Base-by-base conservation (phyloP, 495 filamentous ascomycete species). In the Aspergillus funiculosus region DNA sequence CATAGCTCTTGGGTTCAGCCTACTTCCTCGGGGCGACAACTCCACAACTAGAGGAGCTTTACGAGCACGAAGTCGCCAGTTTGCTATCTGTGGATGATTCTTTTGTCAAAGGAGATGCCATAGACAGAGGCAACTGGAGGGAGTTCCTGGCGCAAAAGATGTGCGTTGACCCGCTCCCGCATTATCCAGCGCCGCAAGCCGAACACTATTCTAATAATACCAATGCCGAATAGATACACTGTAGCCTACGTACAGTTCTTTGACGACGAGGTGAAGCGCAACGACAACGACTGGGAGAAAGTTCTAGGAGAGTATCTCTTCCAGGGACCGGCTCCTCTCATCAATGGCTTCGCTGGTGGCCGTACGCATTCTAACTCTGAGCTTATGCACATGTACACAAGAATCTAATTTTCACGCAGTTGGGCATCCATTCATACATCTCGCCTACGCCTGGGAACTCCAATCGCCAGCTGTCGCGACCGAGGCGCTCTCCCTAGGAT, bases 241-340 rank as follows among this genome's bases (percentile, higher is more conserved):
- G 67, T 85, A 10, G 85, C 85, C 11, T 94, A 79, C 53, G 62
- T 91, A 21, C 84, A 92, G 59, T 94, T 87, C 58, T 94, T 89
- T 55, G 87, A 92, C 54, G 86, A 92, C 54, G 72, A 82, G 44
- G 60, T 92, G 30, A 82, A 80, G 10, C 37, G 45, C 7, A 72
- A 78, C 47, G 70, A 76, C 14, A 90, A 90, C 56, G 74, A 87
- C 61, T 94, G 88, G 88, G 83, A 79, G 58, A 67, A 64, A 19
- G 72, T 89, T 6, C 64, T 89, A 1, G 66, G 79, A 5, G 79
- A 88, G 46, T 91, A 82, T 53, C 59, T 94, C 45, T 81, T 84
- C 41, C 55, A 71, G 26, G 87, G 87, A 25, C 71, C 82, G 27
- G 72, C 85, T 57, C 88, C 87, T 7, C 63, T 92, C 27, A 69